Evolutionary conservation across 257 asterid species (phyloP).

Genomic region (Gynochthodes officinalis): DNA sequence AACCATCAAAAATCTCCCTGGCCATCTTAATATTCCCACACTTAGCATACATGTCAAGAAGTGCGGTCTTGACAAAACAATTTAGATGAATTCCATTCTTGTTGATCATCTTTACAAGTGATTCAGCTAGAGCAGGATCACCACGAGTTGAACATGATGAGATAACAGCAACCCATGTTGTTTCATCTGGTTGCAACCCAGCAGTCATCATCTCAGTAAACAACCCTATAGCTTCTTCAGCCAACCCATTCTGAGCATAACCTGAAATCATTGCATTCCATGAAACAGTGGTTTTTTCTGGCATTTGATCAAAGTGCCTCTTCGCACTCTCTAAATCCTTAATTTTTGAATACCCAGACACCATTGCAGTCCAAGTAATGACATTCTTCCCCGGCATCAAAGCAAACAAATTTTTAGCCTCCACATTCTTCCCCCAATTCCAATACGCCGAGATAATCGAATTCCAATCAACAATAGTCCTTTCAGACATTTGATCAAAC

Average conservation of each 20-base stretch:
- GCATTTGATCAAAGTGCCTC: constrained; percentile 54
- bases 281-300: constrained; percentile 51
- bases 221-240: constrained; percentile 47
- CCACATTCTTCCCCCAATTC: constrained; percentile 53
- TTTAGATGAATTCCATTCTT: constrained; percentile 32
- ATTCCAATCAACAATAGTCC: constrained; percentile 58
- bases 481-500: constrained; percentile 65
- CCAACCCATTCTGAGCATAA: constrained; percentile 52
- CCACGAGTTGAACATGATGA: constrained; percentile 56
- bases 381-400: constrained; percentile 56
- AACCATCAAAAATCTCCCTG: constrained; percentile 48
- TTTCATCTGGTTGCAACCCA: constrained; percentile 52
- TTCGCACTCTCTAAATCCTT: constrained; percentile 58
- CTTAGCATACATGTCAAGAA: constrained; percentile 72
- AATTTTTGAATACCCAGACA: constrained; percentile 55
- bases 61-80: constrained; percentile 51
- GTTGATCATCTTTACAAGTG: constrained; percentile 38
- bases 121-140: constrained; percentile 44
- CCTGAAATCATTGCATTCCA: constrained; percentile 87
- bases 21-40: constrained; percentile 60
- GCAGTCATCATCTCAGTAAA: constrained; percentile 49
- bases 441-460: constrained; percentile 60
- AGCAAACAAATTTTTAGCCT: constrained; percentile 53
- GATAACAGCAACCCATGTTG: constrained; percentile 59
- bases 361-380: constrained; percentile 74